Percentiles rank a stretch among this genome's conserved stretches.
These are phyloP conservation scores for Alternaria conjuncta DNA, from an alignment of 2,329 filamentous ascomycete species.

Conservation along the genomic window DNA sequence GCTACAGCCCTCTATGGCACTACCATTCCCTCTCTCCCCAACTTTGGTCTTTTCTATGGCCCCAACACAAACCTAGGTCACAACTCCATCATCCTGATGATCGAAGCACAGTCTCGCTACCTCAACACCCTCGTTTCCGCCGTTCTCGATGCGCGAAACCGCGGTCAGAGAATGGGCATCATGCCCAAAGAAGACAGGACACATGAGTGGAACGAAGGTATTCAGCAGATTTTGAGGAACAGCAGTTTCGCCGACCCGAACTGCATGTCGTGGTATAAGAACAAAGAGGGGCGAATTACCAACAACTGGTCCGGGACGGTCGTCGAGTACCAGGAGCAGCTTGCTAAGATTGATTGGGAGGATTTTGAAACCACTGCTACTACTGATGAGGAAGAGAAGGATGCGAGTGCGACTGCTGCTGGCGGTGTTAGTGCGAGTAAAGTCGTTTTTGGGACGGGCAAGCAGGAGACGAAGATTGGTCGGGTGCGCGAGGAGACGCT, in stretches of 20 bases:
- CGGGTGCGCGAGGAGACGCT: conserved; percentile 55
- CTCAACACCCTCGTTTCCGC: conserved; percentile 58
- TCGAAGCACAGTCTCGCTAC: conserved; percentile 64
- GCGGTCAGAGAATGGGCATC: conserved; percentile 53
- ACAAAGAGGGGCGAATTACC: conserved; percentile 59
- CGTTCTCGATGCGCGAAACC: conserved; percentile 54
- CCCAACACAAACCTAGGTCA: conserved; percentile 63
- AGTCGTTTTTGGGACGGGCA: conserved; percentile 43
- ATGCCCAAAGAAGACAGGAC: conserved; percentile 52
- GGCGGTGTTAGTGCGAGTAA: conserved; percentile 32
- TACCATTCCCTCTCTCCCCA: conserved; percentile 59
- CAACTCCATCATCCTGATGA: conserved; percentile 67
- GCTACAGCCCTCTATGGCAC: conserved; percentile 60
- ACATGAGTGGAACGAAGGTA: conserved; percentile 53
- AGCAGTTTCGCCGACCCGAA: conserved; percentile 61
- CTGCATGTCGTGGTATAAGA: conserved; percentile 65
- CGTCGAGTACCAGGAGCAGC: conserved; percentile 60
- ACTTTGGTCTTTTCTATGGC: conserved; percentile 65
- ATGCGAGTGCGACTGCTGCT: not conserved
- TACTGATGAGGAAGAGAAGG: not conserved
- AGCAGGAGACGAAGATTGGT: conserved; percentile 48
- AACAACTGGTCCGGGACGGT: conserved; percentile 65
- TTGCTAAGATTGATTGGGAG: conserved; percentile 52
- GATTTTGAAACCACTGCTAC: conserved; percentile 50
- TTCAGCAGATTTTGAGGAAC: conserved; percentile 54